phyloP scores from a whole-genome alignment of 202 grass and related monocot species.

The Alloteropsis angusta region DNA sequence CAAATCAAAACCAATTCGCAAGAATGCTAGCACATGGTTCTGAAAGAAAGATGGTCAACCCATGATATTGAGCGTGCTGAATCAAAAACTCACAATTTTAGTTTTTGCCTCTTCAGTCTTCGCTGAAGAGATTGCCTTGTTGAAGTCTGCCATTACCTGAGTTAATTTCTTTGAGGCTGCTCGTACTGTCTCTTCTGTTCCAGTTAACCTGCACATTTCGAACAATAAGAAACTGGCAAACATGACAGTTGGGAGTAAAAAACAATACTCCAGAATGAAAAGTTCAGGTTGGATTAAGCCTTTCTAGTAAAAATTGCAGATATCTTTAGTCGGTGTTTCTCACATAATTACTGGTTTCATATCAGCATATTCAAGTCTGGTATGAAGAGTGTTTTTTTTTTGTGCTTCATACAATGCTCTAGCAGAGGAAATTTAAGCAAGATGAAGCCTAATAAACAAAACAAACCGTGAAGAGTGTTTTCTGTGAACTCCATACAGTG shows the following conservation, averaged over 20 bases:
- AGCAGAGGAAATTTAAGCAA: neutral
- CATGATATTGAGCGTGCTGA: neutral
- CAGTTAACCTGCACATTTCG: conserved; percentile 56
- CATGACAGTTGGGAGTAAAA: neutral
- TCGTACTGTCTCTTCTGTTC: conserved; percentile 70
- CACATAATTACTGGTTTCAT: neutral
- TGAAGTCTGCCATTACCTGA: conserved; percentile 79
- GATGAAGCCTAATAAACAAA: neutral
- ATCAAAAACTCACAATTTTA: conserved; percentile 74
- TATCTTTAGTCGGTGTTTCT: neutral
- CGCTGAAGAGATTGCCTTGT: conserved; percentile 68
- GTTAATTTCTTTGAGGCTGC: conserved; percentile 70
- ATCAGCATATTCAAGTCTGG: neutral
- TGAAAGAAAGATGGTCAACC: neutral
- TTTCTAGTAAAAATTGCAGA: neutral
- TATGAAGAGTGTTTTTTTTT: neutral
- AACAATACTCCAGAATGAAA: neutral
- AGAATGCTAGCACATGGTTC: neutral
- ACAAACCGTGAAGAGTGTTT: neutral
- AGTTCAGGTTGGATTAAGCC: neutral
- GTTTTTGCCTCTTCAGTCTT: conserved; percentile 71
- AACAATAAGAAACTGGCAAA: conserved; percentile 26
- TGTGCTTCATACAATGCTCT: neutral
- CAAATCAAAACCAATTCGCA: conserved; percentile 7
- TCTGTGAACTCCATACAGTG: neutral